phyloP scores from a whole-genome alignment of 1,139 yeast genomes.

The Magnusiomyces clavatus region DNA sequence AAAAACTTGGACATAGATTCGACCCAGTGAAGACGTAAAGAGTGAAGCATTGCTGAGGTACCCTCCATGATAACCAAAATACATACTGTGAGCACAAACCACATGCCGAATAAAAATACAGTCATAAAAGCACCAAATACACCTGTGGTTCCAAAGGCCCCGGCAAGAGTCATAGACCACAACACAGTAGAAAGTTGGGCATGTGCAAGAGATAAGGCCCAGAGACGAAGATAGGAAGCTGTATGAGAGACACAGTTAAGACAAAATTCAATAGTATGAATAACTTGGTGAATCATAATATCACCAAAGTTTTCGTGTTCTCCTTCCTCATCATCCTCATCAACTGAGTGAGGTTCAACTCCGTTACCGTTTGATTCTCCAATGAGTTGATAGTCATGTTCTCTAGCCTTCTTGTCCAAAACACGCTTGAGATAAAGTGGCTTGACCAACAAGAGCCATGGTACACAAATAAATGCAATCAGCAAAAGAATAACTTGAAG shows the following conservation, averaged over 20 bases:
- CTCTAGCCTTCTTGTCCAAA: conserved; percentile 10
- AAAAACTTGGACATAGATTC: conserved; percentile 98
- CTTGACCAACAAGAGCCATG: conserved; percentile 83
- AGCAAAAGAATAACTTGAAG: conserved; percentile 69
- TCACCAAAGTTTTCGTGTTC: conserved; percentile 73
- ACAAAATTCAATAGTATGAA: conserved; percentile 97
- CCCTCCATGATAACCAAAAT: conserved; percentile 97
- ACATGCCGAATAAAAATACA: conserved; percentile 79
- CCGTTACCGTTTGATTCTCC: conserved; percentile 12
- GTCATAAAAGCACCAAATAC: conserved; percentile 61
- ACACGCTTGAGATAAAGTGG: conserved; percentile 57
- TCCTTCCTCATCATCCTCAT: conserved; percentile 26
- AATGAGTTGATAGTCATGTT: conserved; percentile 9
- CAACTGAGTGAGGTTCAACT: conserved; percentile 14
- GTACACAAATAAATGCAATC: conserved; percentile 81
- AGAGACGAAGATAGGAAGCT: conserved; percentile 88
- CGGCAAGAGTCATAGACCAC: conserved; percentile 91
- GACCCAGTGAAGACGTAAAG: conserved; percentile 96
- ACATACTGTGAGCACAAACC: conserved; percentile 88
- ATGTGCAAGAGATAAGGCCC: conserved; percentile 98
- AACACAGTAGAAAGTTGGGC: conserved; percentile 90
- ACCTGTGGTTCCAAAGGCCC: conserved; percentile 74
- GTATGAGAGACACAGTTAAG: conserved; percentile 96
- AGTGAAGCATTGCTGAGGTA: conserved; percentile 96
- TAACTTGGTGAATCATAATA: conserved; percentile 92